phyloP scores from a whole-genome alignment of 2,329 filamentous ascomycete species.

The Hyphodiscus sp. region DNA sequence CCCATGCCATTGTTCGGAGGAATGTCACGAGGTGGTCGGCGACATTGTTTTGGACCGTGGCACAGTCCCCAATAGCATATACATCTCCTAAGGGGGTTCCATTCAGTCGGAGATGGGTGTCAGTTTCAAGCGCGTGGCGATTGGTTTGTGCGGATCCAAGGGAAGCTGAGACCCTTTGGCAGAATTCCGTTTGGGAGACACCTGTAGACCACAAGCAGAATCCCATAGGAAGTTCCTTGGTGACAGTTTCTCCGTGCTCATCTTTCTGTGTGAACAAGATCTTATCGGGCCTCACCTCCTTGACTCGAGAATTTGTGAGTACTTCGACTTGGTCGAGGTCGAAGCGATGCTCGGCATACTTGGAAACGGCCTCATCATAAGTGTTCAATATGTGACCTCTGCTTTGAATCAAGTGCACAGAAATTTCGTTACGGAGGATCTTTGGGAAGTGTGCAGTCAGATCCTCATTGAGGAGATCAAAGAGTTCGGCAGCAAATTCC shows the following conservation, averaged over 20 bases:
- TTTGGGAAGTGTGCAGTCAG: slow-evolving; percentile 76
- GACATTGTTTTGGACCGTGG: slow-evolving; percentile 95
- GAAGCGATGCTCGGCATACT: slow-evolving; percentile 87
- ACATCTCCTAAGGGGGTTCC: slow-evolving; percentile 90
- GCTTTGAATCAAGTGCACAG: slow-evolving; percentile 93
- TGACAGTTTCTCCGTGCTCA: slow-evolving; percentile 65
- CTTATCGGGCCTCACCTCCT: slow-evolving; percentile 75
- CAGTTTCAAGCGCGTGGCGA: slow-evolving; percentile 85
- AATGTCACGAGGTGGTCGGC: slow-evolving; percentile 88
- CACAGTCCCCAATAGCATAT: slow-evolving; percentile 93
- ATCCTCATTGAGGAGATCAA: slow-evolving; percentile 94
- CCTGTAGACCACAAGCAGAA: slow-evolving; percentile 98
- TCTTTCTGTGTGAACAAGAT: slow-evolving; percentile 84
- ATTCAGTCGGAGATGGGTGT: slow-evolving; percentile 82
- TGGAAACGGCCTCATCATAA: slow-evolving; percentile 89
- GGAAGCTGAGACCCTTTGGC: slow-evolving; percentile 68
- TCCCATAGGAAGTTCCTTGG: slow-evolving; percentile 89
- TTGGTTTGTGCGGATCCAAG: slow-evolving; percentile 76
- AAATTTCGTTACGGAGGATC: slow-evolving; percentile 93
- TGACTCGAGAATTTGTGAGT: slow-evolving; percentile 86
- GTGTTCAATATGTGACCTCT: slow-evolving; percentile 94
- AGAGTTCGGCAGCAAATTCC: slow-evolving; percentile 94
- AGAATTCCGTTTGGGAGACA: slow-evolving; percentile 79
- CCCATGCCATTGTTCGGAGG: slow-evolving; percentile 82
- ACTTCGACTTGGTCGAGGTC: slow-evolving; percentile 87